phyloP scores from a whole-genome alignment of 2,329 filamentous ascomycete genomes.

The Stemphylium vesicarium region DNA sequence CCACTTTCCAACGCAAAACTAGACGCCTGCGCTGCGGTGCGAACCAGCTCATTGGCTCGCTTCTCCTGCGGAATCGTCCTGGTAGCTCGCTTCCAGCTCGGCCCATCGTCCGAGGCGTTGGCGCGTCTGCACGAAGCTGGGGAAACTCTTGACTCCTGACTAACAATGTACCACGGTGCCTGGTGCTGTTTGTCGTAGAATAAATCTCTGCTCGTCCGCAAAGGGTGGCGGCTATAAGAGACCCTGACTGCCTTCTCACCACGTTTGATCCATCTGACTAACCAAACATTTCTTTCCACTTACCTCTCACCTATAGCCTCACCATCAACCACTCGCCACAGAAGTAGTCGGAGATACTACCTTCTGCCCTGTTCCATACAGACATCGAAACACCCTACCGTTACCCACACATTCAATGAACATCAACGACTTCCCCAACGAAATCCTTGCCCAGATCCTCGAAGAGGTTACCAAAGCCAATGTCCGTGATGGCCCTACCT shows the following conservation, averaged over 20 bases:
- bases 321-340: slow-evolving; percentile 9
- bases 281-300: slow-evolving; percentile 23
- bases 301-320: slow-evolving; percentile 10
- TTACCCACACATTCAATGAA: slow-evolving; percentile 45
- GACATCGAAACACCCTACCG: slow-evolving; percentile 20
- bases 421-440: slow-evolving; percentile 59
- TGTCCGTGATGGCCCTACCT: slow-evolving; percentile 54
- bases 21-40: slow-evolving; percentile 23
- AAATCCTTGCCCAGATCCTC: slow-evolving; percentile 61
- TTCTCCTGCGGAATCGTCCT: slow-evolving; percentile 29
- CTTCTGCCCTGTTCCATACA: slow-evolving; percentile 12
- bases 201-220: slow-evolving; percentile 31
- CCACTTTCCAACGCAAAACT: slow-evolving; percentile 29
- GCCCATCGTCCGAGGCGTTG: slow-evolving; percentile 34
- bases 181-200: slow-evolving; percentile 32
- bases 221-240: slow-evolving; percentile 36
- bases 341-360: slow-evolving; percentile 16
- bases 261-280: slow-evolving; percentile 21
- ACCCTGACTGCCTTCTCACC: slow-evolving; percentile 9
- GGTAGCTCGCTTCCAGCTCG: slow-evolving; percentile 30
- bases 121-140: slow-evolving; percentile 34
- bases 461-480: slow-evolving; percentile 57
- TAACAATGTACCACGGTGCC: slow-evolving; percentile 40
- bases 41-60: slow-evolving; percentile 19
- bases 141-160: slow-evolving; percentile 37